phyloP scores from a whole-genome alignment of 305 asterid genomes.

The Solanum hybrid region DNA sequence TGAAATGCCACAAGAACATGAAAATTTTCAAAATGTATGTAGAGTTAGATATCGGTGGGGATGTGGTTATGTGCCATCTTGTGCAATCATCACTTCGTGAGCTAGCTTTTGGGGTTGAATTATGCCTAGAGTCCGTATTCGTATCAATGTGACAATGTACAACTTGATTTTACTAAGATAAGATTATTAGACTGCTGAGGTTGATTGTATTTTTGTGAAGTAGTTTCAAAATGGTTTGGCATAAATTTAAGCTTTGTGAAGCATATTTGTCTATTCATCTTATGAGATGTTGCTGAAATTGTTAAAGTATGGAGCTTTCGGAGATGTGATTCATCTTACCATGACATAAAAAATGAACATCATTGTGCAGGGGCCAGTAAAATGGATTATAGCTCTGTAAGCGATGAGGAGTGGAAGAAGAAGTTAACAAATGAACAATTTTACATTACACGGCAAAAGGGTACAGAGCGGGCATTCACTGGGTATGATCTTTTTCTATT shows the following conservation, averaged over 20 bases:
- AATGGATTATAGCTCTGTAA: constrained; percentile 31
- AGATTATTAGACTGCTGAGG: neutral
- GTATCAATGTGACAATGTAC: neutral
- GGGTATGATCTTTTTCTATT: constrained; percentile 38
- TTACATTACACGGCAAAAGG: constrained; percentile 70
- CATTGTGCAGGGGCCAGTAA: constrained; percentile 34
- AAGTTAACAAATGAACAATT: constrained; percentile 51
- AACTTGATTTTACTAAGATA: neutral
- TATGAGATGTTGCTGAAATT: neutral
- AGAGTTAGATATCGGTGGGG: neutral
- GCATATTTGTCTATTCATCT: neutral
- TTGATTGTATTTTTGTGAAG: neutral
- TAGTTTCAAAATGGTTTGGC: neutral
- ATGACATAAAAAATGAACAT: neutral
- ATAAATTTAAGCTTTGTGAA: neutral
- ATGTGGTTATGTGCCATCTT: neutral
- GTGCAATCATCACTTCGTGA: neutral
- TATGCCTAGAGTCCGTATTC: neutral
- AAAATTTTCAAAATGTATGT: neutral
- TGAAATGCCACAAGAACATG: neutral
- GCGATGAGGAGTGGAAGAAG: constrained; percentile 69
- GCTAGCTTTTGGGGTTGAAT: neutral
- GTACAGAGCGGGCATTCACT: constrained; percentile 91
- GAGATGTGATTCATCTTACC: neutral
- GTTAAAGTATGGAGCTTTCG: neutral